phyloP scores from a whole-genome alignment of 257 asterid species.

The Nicotiana benthamiana region DNA sequence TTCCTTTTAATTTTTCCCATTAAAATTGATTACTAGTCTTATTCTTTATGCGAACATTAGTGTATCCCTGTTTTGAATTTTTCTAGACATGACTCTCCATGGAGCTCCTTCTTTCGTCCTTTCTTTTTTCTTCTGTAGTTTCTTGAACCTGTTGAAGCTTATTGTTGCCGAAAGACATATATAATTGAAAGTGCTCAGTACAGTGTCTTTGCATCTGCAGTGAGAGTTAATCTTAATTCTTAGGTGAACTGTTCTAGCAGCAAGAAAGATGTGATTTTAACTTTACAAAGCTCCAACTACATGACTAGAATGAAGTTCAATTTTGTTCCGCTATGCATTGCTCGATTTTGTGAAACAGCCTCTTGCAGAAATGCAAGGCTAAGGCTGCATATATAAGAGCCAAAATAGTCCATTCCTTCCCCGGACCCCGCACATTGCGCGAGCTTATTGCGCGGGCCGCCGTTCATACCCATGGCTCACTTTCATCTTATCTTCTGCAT shows the following conservation, averaged over 20 bases:
- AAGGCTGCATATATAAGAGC: too few relatives aligned
- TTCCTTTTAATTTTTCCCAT: neutral
- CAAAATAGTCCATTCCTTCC: too few relatives aligned
- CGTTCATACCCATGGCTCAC: neutral
- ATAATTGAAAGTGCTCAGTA: neutral
- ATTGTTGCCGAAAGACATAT: neutral
- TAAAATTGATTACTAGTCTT: neutral
- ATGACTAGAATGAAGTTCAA: neutral
- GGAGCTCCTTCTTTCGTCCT: neutral
- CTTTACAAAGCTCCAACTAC: neutral
- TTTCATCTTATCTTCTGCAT: neutral
- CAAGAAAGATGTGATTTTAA: neutral
- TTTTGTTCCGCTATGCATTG: neutral
- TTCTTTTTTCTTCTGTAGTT: neutral
- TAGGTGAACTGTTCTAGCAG: neutral
- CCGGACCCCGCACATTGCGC: too few relatives aligned
- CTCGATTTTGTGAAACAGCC: too few relatives aligned
- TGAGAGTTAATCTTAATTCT: neutral
- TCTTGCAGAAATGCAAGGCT: too few relatives aligned
- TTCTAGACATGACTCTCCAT: neutral
- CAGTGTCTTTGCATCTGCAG: neutral
- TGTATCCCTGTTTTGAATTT: neutral
- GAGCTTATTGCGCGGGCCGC: too few relatives aligned
- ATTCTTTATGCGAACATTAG: neutral
- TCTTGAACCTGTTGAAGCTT: neutral